A percentile compares a stretch with the other conserved stretches of the same genome.
Evolutionary conservation across 2,329 filamentous ascomycete species (phyloP).

Genomic region (Sclerotinia minor): DNA sequence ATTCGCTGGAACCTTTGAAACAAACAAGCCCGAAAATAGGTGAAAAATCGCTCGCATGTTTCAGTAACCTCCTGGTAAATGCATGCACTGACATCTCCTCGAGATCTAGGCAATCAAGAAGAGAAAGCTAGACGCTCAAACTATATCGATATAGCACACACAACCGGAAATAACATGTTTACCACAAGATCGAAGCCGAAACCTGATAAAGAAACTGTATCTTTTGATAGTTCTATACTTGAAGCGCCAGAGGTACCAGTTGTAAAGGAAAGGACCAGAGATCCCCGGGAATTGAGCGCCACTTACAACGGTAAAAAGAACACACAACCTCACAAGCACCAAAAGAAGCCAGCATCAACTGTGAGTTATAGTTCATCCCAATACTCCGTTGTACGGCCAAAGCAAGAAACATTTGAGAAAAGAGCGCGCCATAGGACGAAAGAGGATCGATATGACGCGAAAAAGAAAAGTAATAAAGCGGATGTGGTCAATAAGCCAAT

Average conservation of each 20-base stretch:
- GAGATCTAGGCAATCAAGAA: neutral
- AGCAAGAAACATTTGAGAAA: conserved; percentile 45
- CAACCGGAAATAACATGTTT: neutral
- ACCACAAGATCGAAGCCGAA: neutral
- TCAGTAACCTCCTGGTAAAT: neutral
- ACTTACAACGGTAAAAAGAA: neutral
- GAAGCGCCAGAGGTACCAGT: conserved; percentile 20
- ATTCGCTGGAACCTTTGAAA: neutral
- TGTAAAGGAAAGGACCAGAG: neutral
- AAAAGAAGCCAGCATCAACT: conserved; percentile 19
- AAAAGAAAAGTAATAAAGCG: conserved; percentile 38
- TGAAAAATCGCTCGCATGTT: neutral
- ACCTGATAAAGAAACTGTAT: conserved; percentile 26
- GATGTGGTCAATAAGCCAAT: conserved; percentile 31
- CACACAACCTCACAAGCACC: conserved; percentile 25
- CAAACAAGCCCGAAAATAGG: neutral
- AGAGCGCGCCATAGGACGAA: conserved; percentile 57
- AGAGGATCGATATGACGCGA: conserved; percentile 55
- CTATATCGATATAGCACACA: neutral
- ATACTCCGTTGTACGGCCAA: neutral
- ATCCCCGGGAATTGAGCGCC: neutral
- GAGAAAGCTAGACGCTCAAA: neutral
- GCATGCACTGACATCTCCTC: neutral
- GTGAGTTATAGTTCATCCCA: conserved; percentile 2
- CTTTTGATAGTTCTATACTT: conserved; percentile 37